phyloP scores from a whole-genome alignment of 2,329 filamentous ascomycete species.

The Pochonia chlamydosporia region DNA sequence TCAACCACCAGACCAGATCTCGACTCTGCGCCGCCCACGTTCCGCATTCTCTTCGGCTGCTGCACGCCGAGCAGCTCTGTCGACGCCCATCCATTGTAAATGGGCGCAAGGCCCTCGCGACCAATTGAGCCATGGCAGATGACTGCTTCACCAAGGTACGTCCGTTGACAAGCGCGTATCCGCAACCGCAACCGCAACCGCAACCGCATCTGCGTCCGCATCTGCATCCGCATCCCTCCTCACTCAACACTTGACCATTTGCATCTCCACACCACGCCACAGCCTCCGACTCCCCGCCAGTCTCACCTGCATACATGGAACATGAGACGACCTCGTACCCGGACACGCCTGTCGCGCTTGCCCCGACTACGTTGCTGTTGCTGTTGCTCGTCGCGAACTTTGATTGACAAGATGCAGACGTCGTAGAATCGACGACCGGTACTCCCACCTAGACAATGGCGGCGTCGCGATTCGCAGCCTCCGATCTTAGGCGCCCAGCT shows the following conservation, averaged over 20 bases:
- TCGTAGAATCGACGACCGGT: conserved; percentile 35
- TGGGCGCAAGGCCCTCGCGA: conserved; percentile 36
- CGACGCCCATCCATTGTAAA: conserved; percentile 23
- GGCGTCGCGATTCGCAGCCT: conserved; percentile 37
- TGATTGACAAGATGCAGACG: conserved; percentile 23
- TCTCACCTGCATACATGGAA: conserved; percentile 1
- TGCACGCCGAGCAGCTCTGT: neutral
- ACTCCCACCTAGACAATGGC: conserved; percentile 32
- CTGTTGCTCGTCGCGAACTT: conserved; percentile 3
- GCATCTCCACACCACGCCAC: conserved; percentile 1
- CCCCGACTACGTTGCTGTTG: conserved; percentile 8
- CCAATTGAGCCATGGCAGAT: conserved; percentile 44
- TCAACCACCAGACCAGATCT: too few species aligned
- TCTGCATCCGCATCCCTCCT: neutral
- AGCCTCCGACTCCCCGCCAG: neutral
- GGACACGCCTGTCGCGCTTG: conserved; percentile 6
- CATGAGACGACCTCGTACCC: neutral
- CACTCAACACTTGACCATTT: neutral
- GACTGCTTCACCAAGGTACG: conserved; percentile 38
- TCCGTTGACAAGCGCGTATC: conserved; percentile 19
- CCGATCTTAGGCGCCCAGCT: conserved; percentile 45
- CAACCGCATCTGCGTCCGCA: too few species aligned
- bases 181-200: too few species aligned
- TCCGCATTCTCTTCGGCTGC: neutral
- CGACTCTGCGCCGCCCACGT: neutral